These are phyloP conservation scores for Rhynchosporium agropyri DNA, from an alignment of 2,329 filamentous ascomycete species.

Conservation along the genomic window DNA sequence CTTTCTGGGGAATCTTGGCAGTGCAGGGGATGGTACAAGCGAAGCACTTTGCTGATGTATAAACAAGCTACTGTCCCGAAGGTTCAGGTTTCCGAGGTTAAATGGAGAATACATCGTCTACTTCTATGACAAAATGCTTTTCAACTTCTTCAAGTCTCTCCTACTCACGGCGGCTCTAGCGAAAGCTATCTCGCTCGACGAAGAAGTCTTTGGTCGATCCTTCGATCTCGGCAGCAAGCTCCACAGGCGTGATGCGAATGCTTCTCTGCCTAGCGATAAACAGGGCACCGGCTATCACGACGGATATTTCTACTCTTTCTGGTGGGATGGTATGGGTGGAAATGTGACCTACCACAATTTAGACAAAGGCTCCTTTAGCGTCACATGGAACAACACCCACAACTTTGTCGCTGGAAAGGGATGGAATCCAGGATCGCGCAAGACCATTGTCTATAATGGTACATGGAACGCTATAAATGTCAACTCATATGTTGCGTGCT, in stretches of 20 bases:
- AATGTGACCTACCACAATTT: neutral
- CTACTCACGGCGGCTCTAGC: conserved; percentile 14
- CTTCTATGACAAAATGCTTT: neutral
- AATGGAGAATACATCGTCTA: no score
- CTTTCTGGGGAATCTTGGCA: no score
- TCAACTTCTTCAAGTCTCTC: conserved; percentile 9
- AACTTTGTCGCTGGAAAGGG: conserved; percentile 55
- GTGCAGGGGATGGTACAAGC: no score
- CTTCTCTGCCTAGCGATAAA: neutral
- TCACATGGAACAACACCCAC: conserved; percentile 49
- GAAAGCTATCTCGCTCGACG: conserved; percentile 11
- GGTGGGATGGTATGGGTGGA: neutral
- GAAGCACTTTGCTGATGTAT: no score
- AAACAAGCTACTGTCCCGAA: no score
- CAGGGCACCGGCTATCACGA: neutral
- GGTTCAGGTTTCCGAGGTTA: no score
- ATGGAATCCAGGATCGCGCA: conserved; percentile 48
- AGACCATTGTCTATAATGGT: conserved; percentile 48
- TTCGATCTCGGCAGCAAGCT: conserved; percentile 11
- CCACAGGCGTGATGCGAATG: conserved; percentile 3
- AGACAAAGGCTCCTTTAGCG: conserved; percentile 50
- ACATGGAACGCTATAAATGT: conserved; percentile 45
- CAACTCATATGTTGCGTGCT: conserved; percentile 55
- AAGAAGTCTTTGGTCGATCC: conserved; percentile 12
- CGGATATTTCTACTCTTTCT: neutral